Percentiles rank a stretch among this genome's conserved stretches.
Evolutionary conservation across 192 early-diverging fungal species (phyloP).

Genomic region (Gamsiella multidivaricata): DNA sequence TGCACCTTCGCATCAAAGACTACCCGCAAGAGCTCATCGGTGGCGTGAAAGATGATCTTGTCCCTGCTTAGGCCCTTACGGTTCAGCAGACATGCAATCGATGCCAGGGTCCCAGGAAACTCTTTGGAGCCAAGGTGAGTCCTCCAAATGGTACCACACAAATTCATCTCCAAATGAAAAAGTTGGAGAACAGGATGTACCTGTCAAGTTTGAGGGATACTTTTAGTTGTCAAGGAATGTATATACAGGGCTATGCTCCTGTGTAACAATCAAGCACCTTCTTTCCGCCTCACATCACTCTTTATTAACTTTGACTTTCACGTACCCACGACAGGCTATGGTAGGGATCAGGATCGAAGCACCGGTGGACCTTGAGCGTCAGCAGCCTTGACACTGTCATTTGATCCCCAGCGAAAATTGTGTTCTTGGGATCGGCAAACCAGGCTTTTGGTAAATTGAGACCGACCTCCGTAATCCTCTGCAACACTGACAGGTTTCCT

Average conservation of each 20-base stretch:
- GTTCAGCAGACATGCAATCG: background rate
- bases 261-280: too few species aligned
- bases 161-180: background rate
- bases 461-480: conserved; percentile 1
- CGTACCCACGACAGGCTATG: conserved; percentile 25
- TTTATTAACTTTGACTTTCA: too few species aligned
- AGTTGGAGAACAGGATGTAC: conserved; percentile 15
- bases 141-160: conserved; percentile 8
- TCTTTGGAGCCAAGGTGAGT: conserved; percentile 9
- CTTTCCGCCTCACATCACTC: too few species aligned
- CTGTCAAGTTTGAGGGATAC: too few species aligned
- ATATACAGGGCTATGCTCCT: too few species aligned
- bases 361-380: conserved; percentile 15
- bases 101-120: conserved; percentile 10
- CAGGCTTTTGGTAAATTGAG: conserved; percentile 14
- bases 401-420: conserved; percentile 12
- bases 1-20: conserved; percentile 14
- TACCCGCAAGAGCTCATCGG: conserved; percentile 14
- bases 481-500: conserved; percentile 21
- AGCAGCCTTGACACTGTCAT: conserved; percentile 22
- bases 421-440: conserved; percentile 15
- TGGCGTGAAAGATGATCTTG: background rate
- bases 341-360: conserved; percentile 4
- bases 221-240: too few species aligned
- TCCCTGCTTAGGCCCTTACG: conserved; percentile 23